Conservation (phyloP, 2,329 filamentous ascomycete genomes). For the Colletotrichum tropicale region DNA sequence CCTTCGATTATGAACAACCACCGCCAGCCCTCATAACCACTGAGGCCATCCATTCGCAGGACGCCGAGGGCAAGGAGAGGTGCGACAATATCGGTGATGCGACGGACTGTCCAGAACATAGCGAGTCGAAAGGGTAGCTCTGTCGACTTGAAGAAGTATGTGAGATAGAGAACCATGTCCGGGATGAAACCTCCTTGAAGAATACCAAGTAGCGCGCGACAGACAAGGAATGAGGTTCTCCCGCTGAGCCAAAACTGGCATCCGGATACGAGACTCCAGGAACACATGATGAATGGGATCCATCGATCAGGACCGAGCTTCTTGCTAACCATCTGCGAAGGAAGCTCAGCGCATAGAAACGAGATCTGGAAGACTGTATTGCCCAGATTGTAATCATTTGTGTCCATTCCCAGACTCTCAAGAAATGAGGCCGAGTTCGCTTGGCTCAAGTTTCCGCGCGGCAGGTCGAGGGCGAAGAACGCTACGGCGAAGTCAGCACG, state of each 20-base stretch:
- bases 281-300: slow-evolving; percentile 29
- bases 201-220: slow-evolving; percentile 42
- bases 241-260: slow-evolving; percentile 37
- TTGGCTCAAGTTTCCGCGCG: slow-evolving; percentile 27
- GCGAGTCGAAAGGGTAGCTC: slow-evolving; percentile 29
- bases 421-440: slow-evolving; percentile 35
- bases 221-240: slow-evolving; percentile 40
- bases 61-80: slow-evolving; percentile 31
- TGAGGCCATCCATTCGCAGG: slow-evolving; percentile 29
- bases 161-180: slow-evolving; percentile 26
- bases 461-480: slow-evolving; percentile 28
- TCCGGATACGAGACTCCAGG: slow-evolving; percentile 21
- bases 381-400: slow-evolving; percentile 56
- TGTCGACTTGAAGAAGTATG: slow-evolving; percentile 29
- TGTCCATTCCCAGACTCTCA: slow-evolving; percentile 40
- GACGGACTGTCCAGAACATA: slow-evolving; percentile 28
- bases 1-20: slow-evolving; percentile 23
- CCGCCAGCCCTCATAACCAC: slow-evolving; percentile 26
- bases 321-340: slow-evolving; percentile 65
- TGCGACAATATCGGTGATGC: slow-evolving; percentile 28
- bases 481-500: too few species aligned
- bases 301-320: slow-evolving; percentile 41
- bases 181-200: slow-evolving; percentile 52
- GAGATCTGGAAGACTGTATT: slow-evolving; percentile 58
- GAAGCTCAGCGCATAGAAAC: slow-evolving; percentile 63